Evolutionary conservation across 2,329 filamentous ascomycete species (phyloP), one percentile per base, ranked within the genome.

Genomic region (Aspergillus floridensis): DNA sequence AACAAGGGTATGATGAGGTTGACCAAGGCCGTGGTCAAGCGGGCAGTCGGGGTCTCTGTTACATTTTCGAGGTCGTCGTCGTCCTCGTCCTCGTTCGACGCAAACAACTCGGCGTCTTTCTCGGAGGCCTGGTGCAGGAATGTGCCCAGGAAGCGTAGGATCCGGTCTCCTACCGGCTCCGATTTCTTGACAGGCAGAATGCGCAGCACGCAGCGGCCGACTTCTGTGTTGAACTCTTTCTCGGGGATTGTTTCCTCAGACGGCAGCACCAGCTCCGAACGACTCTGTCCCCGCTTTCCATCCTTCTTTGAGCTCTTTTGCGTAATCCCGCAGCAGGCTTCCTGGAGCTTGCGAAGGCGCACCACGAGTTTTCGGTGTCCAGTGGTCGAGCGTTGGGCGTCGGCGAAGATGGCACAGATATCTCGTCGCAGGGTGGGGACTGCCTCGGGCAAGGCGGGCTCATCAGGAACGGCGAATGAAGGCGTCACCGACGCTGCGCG

Each of bases 161-260:
- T 84, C 68, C 91, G 88, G 74, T 98, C 93, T 24, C 92, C 95
- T 2, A 91, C 93, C 14, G 85, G 82, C 77, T 99, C 95, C 41
- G 90, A 89, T 81, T 97, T 98, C 81, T 93, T 96, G 59, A 98
- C 88, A 1, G 89, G 86, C 80, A 99, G 85, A 53, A 93, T 84
- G 57, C 92, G 85, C 66, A 96, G 76, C 24, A 96, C 84, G 71
- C 92, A 97, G 71, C 95, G 85, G 58, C 88, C 84, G 59, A 98
- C 87, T 74, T 99, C 93, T 29, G 82, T 79, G 69, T 95, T 96
- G 79, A 99, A 98, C 59, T 95, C 88, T 52, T 88, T 84, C 74
- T 96, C 92, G 49, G 91, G 88, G 63, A 93, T 90, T 11, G 92
- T 88, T 65, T 87, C 84, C 11, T 83, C 79, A 11, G 80, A 76